Percentiles rank a stretch among this genome's conserved stretches.
phyloP scores from a whole-genome alignment of 257 asterid species.

The Jacaranda copaia region DNA sequence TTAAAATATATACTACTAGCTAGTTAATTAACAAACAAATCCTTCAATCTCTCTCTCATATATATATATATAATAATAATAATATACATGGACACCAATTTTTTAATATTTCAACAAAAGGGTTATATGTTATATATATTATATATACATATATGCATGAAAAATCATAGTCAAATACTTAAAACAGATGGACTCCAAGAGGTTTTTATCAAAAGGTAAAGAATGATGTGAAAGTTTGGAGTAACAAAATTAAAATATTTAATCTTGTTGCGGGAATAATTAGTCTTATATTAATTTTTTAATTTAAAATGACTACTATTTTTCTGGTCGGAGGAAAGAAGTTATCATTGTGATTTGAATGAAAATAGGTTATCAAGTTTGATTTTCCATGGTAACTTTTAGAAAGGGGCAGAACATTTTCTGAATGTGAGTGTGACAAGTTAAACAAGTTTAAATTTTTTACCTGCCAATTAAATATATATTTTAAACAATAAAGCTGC shows the following conservation, averaged over 20 bases:
- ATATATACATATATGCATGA: too few relatives aligned
- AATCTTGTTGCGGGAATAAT: background rate
- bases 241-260: background rate
- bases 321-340: background rate
- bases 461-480: background rate
- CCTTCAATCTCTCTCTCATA: background rate
- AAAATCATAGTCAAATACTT: slow-evolving; percentile 28
- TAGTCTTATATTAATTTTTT: background rate
- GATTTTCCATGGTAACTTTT: slow-evolving; percentile 6
- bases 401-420: slow-evolving; percentile 5
- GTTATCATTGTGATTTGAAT: background rate
- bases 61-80: too few relatives aligned
- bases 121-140: background rate
- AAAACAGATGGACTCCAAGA: background rate
- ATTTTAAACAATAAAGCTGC: background rate
- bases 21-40: slow-evolving; percentile 10
- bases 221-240: slow-evolving; percentile 9
- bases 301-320: background rate
- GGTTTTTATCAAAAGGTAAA: background rate
- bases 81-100: background rate
- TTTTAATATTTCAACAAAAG: slow-evolving; percentile 2
- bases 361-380: background rate
- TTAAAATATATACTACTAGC: background rate
- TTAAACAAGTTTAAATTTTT: background rate
- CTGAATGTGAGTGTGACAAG: background rate